Base-by-base conservation (phyloP, 2,329 filamentous ascomycete genomes). In the Trichoderma asperellum region DNA sequence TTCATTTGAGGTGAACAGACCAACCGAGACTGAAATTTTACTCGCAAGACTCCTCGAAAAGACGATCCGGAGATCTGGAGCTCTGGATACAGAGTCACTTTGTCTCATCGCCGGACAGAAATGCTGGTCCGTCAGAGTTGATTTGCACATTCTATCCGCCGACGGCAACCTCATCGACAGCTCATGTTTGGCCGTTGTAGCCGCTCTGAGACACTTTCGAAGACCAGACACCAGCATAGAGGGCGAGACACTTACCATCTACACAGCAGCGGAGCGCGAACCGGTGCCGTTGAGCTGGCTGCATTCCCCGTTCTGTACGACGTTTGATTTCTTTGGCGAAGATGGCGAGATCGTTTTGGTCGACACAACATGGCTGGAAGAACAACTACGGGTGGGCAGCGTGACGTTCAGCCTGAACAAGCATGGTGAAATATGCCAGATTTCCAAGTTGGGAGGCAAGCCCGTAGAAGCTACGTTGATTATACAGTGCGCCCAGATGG, bases 51-150 rank as follows among this genome's bases (percentile, higher is more conserved):
- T 96, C 53, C 89, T 99, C 24, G 96, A 99, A 80, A 97, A 97
- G 82, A 95, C 96, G 10, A 89, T 98, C 71, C 94, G 96, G 53
- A 91, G 96, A 70, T 97, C 94, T 1, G 92, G 92, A 74, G 95
- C 96, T 7, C 88, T 99, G 52, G 95, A 98, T 79, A 97, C 94
- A 40, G 96, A 99, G 81, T 97, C 94, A 4, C 87, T 99, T 56
- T 99, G 96, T 80, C 92, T 99, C 27, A 86, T 97, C 34, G 94
- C 96, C 12, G 94, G 93, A 8, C 86, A 92, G 70, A 97, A 96
- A 80, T 96, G 92, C 83, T 99, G 96, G 89, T 91, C 91, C 71
- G 86, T 99, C 72, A 90, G 95, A 69, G 94, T 93, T 24, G 95
- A 98, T 79, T 88, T 98, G 27, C 96, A 99, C 80, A 89, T 98